phyloP scores from a whole-genome alignment of 176 grass and related monocot species.

The Hsuehochloa calcarea region DNA sequence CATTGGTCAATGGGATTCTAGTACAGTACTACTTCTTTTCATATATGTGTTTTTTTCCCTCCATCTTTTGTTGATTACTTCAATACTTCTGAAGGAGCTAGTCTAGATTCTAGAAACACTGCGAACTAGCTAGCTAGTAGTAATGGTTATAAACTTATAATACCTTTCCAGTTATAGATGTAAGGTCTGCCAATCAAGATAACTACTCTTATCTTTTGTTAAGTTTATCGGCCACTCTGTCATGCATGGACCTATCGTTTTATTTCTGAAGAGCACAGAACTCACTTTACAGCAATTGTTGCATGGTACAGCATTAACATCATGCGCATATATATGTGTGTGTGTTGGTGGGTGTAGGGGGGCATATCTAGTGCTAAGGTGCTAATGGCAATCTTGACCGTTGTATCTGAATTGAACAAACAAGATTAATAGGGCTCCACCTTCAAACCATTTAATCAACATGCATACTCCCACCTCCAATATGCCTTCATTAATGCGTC shows the following conservation, averaged over 20 bases:
- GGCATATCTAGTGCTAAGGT: too few species aligned
- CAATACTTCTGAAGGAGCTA: too few species aligned
- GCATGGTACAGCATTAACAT: neutral
- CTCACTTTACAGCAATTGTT: neutral
- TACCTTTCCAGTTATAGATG: neutral
- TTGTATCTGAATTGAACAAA: too few species aligned
- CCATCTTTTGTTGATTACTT: neutral
- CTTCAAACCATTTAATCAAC: too few species aligned
- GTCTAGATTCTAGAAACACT: neutral
- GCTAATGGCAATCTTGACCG: too few species aligned
- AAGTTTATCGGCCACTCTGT: neutral
- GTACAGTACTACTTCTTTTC: neutral
- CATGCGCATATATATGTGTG: neutral
- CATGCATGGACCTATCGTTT: neutral
- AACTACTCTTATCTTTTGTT: neutral
- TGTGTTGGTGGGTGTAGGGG: too few species aligned
- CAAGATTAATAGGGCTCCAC: too few species aligned
- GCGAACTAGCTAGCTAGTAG: neutral
- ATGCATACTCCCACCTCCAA: too few species aligned
- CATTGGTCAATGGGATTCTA: constrained; percentile 39
- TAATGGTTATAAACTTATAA: too few species aligned
- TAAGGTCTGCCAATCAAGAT: neutral
- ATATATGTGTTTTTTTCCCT: neutral
- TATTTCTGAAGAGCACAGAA: constrained; percentile 1
- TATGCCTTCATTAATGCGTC: too few species aligned